A percentile compares a stretch with the other conserved stretches of the same genome.
Evolutionary conservation across 352 stramenopile species (phyloP).

Genomic region (Phytophthora colocasiae): DNA sequence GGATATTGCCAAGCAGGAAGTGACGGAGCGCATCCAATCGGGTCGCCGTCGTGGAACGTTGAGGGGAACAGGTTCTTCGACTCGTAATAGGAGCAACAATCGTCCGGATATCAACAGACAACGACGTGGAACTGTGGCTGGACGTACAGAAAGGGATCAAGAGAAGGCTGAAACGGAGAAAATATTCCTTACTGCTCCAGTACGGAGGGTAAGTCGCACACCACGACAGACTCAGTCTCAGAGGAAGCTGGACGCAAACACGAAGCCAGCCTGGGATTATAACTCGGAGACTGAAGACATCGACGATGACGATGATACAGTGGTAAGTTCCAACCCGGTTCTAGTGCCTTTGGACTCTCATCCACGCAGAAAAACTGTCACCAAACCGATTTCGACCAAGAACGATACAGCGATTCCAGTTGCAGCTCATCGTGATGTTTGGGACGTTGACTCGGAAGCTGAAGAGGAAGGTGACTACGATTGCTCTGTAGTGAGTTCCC

Average conservation of each 20-base stretch:
- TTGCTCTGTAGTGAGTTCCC: slow-evolving; percentile 20
- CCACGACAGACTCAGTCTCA: slow-evolving; percentile 13
- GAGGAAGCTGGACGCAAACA: slow-evolving; percentile 23
- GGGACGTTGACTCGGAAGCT: slow-evolving; percentile 34
- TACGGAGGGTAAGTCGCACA: slow-evolving; percentile 10
- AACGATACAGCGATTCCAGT: slow-evolving; percentile 7
- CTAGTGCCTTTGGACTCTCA: slow-evolving; percentile 14
- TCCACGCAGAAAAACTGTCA: slow-evolving; percentile 2
- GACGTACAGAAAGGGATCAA: slow-evolving; percentile 5
- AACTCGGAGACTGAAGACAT: slow-evolving; percentile 31
- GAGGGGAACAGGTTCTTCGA: slow-evolving; percentile 3
- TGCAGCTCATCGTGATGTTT: slow-evolving; percentile 16
- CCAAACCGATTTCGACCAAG: slow-evolving; percentile 4
- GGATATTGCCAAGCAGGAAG: slow-evolving; percentile 41
- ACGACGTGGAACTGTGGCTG: slow-evolving; percentile 13
- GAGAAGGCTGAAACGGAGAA: slow-evolving; percentile 13
- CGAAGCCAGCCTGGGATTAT: slow-evolving; percentile 25
- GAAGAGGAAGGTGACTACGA: slow-evolving; percentile 25
- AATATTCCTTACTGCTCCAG: slow-evolving; percentile 15
- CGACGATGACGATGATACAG: slow-evolving; percentile 8
- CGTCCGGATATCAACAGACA: slow-evolving; percentile 6
- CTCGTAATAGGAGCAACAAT: slow-evolving; percentile 27
- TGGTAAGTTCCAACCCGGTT: slow-evolving; percentile 12
- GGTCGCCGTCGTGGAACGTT: slow-evolving; percentile 15
- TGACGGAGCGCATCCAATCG: slow-evolving; percentile 20